These are phyloP conservation scores for Schwanniomyces occidentalis DNA, from an alignment of 805 yeast genomes.

Conservation along the genomic window DNA sequence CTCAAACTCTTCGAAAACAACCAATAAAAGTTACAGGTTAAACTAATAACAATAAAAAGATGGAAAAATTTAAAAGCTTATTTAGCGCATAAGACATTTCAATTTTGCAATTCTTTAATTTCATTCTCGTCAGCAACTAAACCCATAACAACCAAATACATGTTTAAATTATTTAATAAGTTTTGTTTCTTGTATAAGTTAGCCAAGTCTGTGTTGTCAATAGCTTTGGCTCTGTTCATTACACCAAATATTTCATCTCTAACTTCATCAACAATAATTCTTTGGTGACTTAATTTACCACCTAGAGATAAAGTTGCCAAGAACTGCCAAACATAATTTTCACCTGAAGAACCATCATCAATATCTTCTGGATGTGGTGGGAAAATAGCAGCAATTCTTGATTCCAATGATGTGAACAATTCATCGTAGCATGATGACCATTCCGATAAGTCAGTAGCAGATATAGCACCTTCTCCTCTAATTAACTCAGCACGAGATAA, in stretches of 20 bases:
- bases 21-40: too few relatives aligned
- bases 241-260: constrained; percentile 91
- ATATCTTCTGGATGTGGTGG: constrained; percentile 61
- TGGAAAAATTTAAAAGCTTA: too few relatives aligned
- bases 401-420: constrained; percentile 76
- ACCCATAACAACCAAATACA: constrained; percentile 96
- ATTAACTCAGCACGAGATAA: constrained; percentile 90
- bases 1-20: too few relatives aligned
- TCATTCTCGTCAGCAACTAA: constrained; percentile 87
- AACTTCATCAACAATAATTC: constrained; percentile 90
- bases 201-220: constrained; percentile 48
- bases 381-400: constrained; percentile 74
- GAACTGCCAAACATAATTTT: constrained; percentile 89
- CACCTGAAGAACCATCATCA: constrained; percentile 58
- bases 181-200: constrained; percentile 50
- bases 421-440: constrained; percentile 85
- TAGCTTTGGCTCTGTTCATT: constrained; percentile 72
- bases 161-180: constrained; percentile 76
- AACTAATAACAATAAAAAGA: too few relatives aligned
- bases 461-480: constrained; percentile 71
- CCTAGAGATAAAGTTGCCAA: constrained; percentile 91
- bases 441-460: constrained; percentile 56
- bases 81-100: too few relatives aligned
- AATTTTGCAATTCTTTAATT: constrained; percentile 63
- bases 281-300: constrained; percentile 86